phyloP scores from a whole-genome alignment of 1,284 basidiomycete species.

The Tylopilus sp. region DNA sequence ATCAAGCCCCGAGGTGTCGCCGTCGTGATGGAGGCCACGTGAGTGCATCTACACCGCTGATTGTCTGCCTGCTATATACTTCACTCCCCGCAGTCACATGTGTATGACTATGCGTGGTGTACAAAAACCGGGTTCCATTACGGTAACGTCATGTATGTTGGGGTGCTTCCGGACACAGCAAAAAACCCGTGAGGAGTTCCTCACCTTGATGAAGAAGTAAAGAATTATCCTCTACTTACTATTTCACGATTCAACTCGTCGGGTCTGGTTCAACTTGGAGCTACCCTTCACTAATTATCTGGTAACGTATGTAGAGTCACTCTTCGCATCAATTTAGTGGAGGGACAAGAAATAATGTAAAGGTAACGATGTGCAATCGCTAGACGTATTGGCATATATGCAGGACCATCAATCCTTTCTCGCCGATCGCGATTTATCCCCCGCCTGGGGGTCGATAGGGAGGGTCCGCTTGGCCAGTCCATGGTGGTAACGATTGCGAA shows the following conservation, averaged over 20 bases:
- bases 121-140: conserved; percentile 95
- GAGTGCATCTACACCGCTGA: conserved; percentile 35
- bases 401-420: conserved; percentile 44
- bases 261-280: conserved; percentile 37
- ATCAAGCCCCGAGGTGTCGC: conserved; percentile 98
- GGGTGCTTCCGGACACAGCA: conserved; percentile 96
- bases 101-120: conserved; percentile 99
- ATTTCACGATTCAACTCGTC: conserved; percentile 37
- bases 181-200: conserved; percentile 95
- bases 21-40: conserved; percentile 98
- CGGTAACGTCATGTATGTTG: conserved; percentile 98
- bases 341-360: conserved; percentile 23
- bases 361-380: conserved; percentile 20
- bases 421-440: conserved; percentile 48
- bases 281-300: conserved; percentile 15
- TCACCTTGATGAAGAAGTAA: conserved; percentile 70
- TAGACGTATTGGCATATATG: conserved; percentile 10
- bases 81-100: conserved; percentile 69
- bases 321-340: conserved; percentile 12
- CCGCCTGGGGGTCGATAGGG: conserved; percentile 56
- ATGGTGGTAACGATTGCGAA: conserved; percentile 44
- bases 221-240: conserved; percentile 12
- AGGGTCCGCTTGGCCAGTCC: conserved; percentile 55
- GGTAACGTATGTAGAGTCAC: conserved; percentile 21
- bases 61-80: conserved; percentile 13